Conservation (phyloP, 148 eudicot species). For the Rhododendron mucronatum region DNA sequence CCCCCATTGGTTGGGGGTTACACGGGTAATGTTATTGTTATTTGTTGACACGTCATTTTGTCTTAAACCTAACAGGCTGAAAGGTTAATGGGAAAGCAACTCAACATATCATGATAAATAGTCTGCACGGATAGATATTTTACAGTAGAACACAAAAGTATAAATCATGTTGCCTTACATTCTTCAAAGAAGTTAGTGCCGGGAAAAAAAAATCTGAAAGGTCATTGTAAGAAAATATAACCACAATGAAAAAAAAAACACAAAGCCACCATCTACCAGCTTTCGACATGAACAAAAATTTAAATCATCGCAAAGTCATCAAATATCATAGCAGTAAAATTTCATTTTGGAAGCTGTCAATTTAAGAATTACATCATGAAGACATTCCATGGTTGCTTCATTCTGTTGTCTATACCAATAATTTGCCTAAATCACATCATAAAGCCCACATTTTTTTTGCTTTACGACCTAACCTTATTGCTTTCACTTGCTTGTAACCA, state of each 20-base stretch:
- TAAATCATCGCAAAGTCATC: not conserved
- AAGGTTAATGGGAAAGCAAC: not conserved
- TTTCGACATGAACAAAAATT: not conserved
- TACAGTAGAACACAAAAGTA: not conserved
- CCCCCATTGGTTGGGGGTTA: not conserved
- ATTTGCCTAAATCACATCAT: not conserved
- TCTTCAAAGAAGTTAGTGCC: not conserved
- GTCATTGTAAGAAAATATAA: not conserved
- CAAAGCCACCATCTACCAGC: not conserved
- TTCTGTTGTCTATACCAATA: not conserved
- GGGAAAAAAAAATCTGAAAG: not conserved
- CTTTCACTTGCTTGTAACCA: slow-evolving; percentile 2
- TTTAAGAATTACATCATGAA: not conserved
- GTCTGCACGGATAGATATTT: no score
- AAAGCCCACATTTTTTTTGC: not conserved
- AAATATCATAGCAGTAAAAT: not conserved
- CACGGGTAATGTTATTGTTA: not conserved
- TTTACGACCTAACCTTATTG: not conserved
- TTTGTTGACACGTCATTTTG: not conserved
- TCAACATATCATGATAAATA: not conserved
- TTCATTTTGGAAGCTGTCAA: not conserved
- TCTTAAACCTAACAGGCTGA: not conserved
- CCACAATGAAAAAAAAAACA: not conserved
- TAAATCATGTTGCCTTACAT: not conserved
- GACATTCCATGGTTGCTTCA: not conserved